Conservation (phyloP, 306 rosid genomes). For the Dalbergia cultrata region DNA sequence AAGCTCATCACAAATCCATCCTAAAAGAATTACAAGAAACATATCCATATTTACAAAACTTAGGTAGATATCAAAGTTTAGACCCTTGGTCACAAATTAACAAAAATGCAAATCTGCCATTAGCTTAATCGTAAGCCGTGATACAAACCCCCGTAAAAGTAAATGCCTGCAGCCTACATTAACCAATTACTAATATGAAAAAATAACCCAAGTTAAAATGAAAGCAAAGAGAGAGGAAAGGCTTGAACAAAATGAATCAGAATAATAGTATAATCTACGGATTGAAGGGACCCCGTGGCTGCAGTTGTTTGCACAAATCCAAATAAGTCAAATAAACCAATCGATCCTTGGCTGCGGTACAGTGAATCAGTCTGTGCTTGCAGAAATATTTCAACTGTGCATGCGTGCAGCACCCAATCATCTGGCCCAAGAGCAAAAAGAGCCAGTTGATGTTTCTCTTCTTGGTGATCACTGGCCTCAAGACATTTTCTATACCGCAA, state of each 20-base stretch:
- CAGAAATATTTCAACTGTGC: constrained; percentile 59
- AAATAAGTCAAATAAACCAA: constrained; percentile 56
- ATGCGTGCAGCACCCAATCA: constrained; percentile 55
- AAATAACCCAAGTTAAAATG: neutral
- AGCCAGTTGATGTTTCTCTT: constrained; percentile 57
- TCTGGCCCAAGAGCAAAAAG: constrained; percentile 64
- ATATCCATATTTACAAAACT: too few species aligned
- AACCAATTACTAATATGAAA: too few species aligned
- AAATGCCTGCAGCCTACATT: too few species aligned
- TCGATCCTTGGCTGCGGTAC: constrained; percentile 60
- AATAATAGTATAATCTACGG: too few species aligned
- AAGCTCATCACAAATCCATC: too few species aligned
- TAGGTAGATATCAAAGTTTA: too few species aligned
- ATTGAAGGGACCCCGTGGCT: constrained; percentile 52
- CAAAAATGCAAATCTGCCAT: too few species aligned
- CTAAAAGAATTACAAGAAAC: too few species aligned
- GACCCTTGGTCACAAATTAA: too few species aligned
- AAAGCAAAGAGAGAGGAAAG: neutral
- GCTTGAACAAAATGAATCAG: neutral
- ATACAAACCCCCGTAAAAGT: too few species aligned
- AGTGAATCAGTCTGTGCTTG: constrained; percentile 48
- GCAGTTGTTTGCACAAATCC: constrained; percentile 57
- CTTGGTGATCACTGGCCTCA: constrained; percentile 37
- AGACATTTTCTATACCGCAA: constrained; percentile 41
- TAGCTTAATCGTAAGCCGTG: too few species aligned